Evolutionary conservation across 148 eudicot species (phyloP), one percentile per base, ranked within the genome.

Genomic region (Vaccinium corymbosum): DNA sequence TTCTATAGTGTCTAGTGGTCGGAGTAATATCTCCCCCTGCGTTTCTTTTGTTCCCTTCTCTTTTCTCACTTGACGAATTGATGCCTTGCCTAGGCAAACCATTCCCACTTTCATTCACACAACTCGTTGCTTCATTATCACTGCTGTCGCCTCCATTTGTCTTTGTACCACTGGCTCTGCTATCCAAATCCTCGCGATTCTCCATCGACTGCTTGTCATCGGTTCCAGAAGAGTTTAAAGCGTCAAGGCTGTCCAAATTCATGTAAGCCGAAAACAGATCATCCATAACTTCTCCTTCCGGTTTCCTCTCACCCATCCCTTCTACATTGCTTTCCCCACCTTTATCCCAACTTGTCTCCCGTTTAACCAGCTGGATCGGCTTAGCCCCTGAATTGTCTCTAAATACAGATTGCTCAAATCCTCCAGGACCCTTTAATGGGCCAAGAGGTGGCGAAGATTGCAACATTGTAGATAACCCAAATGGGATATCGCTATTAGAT

Each of bases 401-500:
- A 50, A 87, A 78, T 56, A 84, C 73, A 25, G 88, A 81, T 49
- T 85, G 83, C 20, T 89, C 89, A 46, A 84, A 68, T 46, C 80
- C 89, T 87, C 71, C 88, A 20, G 86, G 88, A 81, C 85, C 78
- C 81, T 86, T 85, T 10, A 84, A 35, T 2, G 92, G 93, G 15
- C 86, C 73, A 3, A 85, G 86, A 3, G 93, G 89, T 4, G 93
- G 91, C 9, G 94, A 86, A 3, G 97, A 90, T 32, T 95, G 98
- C 84, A 89, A 80, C 17, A 94, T 57, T 71, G 87, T 86, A 64
- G 90, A 86, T 57, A 93, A 90, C 83, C 94, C 97, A 88, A 92
- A 94, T 6, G 98, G 98, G 48, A 96, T 92, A 85, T 96, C 98
- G 86, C 98, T 96, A 42, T 90, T 92, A 3, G 98, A 96, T 78